phyloP scores from a whole-genome alignment of 228 moss, liverwort and hornwort genomes.

The Sphagnum magellanicum region DNA sequence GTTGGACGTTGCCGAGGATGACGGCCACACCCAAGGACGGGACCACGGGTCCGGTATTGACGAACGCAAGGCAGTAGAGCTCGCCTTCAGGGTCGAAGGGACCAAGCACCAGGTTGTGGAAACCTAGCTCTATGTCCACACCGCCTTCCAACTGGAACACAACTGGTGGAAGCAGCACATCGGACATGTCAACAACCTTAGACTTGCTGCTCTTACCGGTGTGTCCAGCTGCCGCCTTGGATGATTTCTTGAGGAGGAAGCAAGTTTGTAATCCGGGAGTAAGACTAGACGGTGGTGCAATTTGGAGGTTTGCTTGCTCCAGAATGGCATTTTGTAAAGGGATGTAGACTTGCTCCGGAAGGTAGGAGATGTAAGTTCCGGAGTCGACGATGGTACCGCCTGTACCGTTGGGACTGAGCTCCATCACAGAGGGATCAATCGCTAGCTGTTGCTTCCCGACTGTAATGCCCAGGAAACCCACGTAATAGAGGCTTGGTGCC shows the following conservation, averaged over 20 bases:
- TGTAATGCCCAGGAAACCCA: conserved; percentile 7
- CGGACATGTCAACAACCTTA: no score
- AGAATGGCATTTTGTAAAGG: conserved; percentile 2
- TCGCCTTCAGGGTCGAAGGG: conserved; percentile 10
- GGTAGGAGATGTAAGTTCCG: conserved; percentile 6
- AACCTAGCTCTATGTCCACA: conserved; percentile 3
- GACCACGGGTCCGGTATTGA: background rate
- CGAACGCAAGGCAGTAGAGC: conserved; percentile 11
- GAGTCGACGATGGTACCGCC: conserved; percentile 13
- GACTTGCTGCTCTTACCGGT: no score
- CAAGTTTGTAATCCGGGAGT: conserved; percentile 6
- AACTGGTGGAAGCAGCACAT: background rate
- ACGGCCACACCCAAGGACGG: background rate
- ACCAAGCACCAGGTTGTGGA: conserved; percentile 4
- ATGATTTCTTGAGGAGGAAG: conserved; percentile 1
- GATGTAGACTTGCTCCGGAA: conserved; percentile 7
- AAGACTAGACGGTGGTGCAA: conserved; percentile 4
- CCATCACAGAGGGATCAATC: conserved; percentile 4
- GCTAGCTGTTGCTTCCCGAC: conserved; percentile 4
- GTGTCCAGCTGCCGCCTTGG: background rate
- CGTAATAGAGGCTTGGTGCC: conserved; percentile 6
- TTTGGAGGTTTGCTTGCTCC: background rate
- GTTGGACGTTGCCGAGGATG: conserved; percentile 9
- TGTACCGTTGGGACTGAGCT: conserved; percentile 3
- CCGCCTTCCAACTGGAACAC: conserved; percentile 7